These are phyloP conservation scores for Rickenella mellea DNA, from an alignment of 768 basidiomycete genomes.

Conservation along the genomic window DNA sequence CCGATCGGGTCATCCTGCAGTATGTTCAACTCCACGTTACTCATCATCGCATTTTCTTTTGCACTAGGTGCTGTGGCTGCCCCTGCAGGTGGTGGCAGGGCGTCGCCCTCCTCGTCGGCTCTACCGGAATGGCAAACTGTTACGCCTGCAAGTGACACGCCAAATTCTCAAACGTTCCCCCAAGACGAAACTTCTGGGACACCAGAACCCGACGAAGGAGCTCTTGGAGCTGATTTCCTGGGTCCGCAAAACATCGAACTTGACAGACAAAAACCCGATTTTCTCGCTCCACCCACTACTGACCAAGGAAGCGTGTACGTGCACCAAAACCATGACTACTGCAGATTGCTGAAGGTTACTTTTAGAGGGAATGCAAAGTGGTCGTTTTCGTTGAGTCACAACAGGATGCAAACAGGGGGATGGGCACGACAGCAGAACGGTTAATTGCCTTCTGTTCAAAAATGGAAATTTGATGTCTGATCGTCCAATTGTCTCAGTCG, in stretches of 20 bases:
- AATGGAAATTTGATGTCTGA: conserved; percentile 13
- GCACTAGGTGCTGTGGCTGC: too few species aligned
- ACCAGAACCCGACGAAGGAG: conserved; percentile 31
- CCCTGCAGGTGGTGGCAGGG: too few species aligned
- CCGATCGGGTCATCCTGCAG: too few species aligned
- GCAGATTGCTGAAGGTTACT: background rate
- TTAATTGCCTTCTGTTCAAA: conserved; percentile 13
- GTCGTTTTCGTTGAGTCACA: conserved; percentile 55
- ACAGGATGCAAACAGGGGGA: conserved; percentile 49
- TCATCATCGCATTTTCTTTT: too few species aligned
- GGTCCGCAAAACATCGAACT: conserved; percentile 50
- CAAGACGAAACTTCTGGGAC: background rate
- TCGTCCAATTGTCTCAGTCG: conserved; percentile 16
- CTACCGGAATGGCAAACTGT: background rate
- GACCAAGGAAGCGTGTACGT: conserved; percentile 43
- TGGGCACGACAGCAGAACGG: conserved; percentile 59
- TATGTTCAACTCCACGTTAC: too few species aligned
- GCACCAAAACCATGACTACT: background rate
- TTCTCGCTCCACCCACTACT: conserved; percentile 52
- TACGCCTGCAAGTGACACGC: background rate
- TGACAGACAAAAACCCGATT: conserved; percentile 47
- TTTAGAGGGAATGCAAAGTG: conserved; percentile 44
- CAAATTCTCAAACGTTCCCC: background rate
- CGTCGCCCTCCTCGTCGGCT: background rate
- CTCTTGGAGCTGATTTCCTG: conserved; percentile 36